Conservation (phyloP, 2,329 filamentous ascomycete species). For the Xylariomycetidae sp. region DNA sequence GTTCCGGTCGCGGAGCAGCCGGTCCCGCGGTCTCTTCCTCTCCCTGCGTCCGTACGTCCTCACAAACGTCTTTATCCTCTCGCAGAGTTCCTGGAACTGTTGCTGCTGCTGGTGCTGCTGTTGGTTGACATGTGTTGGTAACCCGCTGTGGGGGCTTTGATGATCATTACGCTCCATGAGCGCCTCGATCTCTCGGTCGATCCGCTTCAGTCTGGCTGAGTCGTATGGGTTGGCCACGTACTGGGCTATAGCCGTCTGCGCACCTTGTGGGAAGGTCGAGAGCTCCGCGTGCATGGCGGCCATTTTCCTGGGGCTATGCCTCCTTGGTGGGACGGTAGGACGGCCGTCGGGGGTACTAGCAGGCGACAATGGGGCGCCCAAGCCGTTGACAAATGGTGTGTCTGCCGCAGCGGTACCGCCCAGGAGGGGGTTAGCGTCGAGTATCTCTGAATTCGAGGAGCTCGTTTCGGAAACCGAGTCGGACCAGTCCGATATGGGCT, state of each 20-base stretch:
- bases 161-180: conserved; percentile 29
- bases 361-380: not conserved
- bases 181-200: conserved; percentile 45
- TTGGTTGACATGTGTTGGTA: too few species aligned
- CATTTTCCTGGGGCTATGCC: conserved; percentile 19
- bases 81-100: conserved; percentile 20
- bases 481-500: conserved; percentile 62
- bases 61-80: conserved; percentile 44
- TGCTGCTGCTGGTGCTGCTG: too few species aligned
- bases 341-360: conserved; percentile 2
- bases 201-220: conserved; percentile 40
- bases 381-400: too few species aligned
- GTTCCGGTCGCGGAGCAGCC: conserved; percentile 68
- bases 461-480: conserved; percentile 32
- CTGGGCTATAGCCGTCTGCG: conserved; percentile 39
- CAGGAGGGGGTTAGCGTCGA: too few species aligned
- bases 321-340: conserved; percentile 7
- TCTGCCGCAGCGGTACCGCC: too few species aligned
- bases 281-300: conserved; percentile 30
- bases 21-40: conserved; percentile 78
- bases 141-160: too few species aligned
- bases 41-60: conserved; percentile 56
- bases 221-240: conserved; percentile 46
- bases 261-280: conserved; percentile 32
- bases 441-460: too few species aligned